Evolutionary conservation across 2,329 filamentous ascomycete genomes (phyloP).

Genomic region (Epichloe baconii): DNA sequence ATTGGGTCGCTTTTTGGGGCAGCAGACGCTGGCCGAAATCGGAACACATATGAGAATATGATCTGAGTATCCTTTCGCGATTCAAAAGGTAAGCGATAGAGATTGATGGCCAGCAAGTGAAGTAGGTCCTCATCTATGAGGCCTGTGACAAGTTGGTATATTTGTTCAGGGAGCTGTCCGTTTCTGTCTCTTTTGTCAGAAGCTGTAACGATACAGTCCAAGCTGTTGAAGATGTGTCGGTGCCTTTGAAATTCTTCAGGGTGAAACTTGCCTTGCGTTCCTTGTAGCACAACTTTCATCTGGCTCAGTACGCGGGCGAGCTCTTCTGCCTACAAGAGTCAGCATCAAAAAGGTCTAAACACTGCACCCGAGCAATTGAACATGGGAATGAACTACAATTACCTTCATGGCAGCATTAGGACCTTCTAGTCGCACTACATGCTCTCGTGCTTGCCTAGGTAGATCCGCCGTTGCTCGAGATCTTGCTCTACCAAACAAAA

Average conservation of each 20-base stretch:
- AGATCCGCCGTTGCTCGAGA: slow-evolving; percentile 39
- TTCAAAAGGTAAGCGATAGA: slow-evolving; percentile 85
- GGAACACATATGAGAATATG: slow-evolving; percentile 89
- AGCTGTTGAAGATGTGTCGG: not conserved
- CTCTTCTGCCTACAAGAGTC: slow-evolving; percentile 58
- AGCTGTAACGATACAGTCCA: not conserved
- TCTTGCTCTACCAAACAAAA: slow-evolving; percentile 41
- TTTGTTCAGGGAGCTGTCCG: slow-evolving; percentile 79
- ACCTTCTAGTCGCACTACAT: slow-evolving; percentile 38
- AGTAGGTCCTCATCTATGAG: slow-evolving; percentile 85
- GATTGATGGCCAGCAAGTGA: slow-evolving; percentile 66
- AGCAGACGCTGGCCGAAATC: slow-evolving; percentile 62
- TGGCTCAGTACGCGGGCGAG: slow-evolving; percentile 72
- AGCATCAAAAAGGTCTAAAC: slow-evolving; percentile 6
- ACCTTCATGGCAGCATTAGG: slow-evolving; percentile 36
- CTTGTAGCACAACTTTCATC: slow-evolving; percentile 89
- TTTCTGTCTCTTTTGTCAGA: slow-evolving; percentile 40
- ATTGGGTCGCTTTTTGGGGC: slow-evolving; percentile 62
- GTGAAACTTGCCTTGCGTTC: slow-evolving; percentile 60
- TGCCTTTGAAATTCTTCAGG: not conserved
- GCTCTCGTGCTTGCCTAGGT: slow-evolving; percentile 41
- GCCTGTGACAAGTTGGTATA: slow-evolving; percentile 71
- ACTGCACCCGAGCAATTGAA: not conserved
- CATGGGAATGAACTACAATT: not conserved
- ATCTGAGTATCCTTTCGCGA: slow-evolving; percentile 91